Evolutionary conservation across 768 basidiomycete species (phyloP), one percentile per base, ranked within the genome.

Genomic region (Favolaschia claudopus): DNA sequence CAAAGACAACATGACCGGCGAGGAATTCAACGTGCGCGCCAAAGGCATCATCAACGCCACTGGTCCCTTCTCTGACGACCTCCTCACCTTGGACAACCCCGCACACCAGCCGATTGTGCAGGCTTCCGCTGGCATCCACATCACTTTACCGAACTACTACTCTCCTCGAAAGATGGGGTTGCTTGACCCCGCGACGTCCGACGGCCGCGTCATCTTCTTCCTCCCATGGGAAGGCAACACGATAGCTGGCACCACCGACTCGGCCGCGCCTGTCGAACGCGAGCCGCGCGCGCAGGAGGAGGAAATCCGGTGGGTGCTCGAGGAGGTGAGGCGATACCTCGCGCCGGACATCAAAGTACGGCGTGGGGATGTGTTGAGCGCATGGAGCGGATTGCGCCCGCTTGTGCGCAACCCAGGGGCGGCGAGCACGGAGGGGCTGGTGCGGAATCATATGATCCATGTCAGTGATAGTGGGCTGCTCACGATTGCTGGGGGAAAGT

Each of bases 201-300:
- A 99, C 63, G 96, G 96, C 0, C 90, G 96, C 25, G 96, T 99
- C 53, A 96, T 99, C 70, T 99, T 98, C 84, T 97, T 99, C 85
- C 85, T 99, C 10, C 96, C 96, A 0, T 99, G 97, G 96, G 90
- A 98, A 76, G 96, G 96, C 9, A 94, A 91, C 78, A 95, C 95
- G 36, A 95, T 99, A 62, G 96, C 96, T 2, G 96, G 96, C 24
- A 98, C 97, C 3, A 99, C 96, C 8, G 96, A 99, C 72, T 83
- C 91, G 0, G 89, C 91, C 0, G 87, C 91, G 3, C 70, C 76
- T 2, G 91, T 96, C 50, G 81, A 82, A 14, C 71, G 83, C 33
- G 87, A 95, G 64, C 96, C 96, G 5, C 81, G 84, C 4, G 93
- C 96, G 1, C 79, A 83, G 20, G 96, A 99, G 74, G 94, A 97